phyloP scores from a whole-genome alignment of 2,329 filamentous ascomycete species.

The Nigrospora osmanthi region DNA sequence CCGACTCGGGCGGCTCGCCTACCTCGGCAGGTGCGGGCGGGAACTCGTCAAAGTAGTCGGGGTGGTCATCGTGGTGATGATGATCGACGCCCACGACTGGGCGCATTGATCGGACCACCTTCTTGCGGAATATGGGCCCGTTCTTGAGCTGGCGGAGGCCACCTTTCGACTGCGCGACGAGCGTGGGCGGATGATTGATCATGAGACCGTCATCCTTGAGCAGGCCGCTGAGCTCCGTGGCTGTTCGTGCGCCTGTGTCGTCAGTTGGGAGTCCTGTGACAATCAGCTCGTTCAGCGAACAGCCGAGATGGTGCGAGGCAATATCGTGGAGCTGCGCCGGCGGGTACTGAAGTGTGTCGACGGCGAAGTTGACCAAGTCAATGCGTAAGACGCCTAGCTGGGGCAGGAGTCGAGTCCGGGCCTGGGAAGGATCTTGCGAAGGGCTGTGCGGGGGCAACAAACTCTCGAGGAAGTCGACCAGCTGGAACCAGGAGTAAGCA shows the following conservation, averaged over 20 bases:
- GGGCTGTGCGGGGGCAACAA: slow-evolving; percentile 44
- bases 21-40: slow-evolving; percentile 32
- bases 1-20: slow-evolving; percentile 31
- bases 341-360: slow-evolving; percentile 34
- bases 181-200: slow-evolving; percentile 35
- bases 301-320: slow-evolving; percentile 45
- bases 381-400: slow-evolving; percentile 38
- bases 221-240: slow-evolving; percentile 40
- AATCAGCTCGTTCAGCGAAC: slow-evolving; percentile 43
- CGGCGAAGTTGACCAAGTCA: slow-evolving; percentile 47
- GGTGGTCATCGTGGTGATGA: slow-evolving; percentile 19
- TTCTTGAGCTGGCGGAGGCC: slow-evolving; percentile 27
- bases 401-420: slow-evolving; percentile 34
- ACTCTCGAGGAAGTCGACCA: slow-evolving; percentile 43
- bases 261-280: slow-evolving; percentile 44
- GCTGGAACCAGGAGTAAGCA: slow-evolving; percentile 46
- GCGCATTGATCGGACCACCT: slow-evolving; percentile 34
- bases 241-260: slow-evolving; percentile 37
- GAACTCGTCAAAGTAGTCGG: slow-evolving; percentile 20
- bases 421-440: slow-evolving; percentile 13
- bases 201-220: slow-evolving; percentile 46
- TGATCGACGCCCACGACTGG: slow-evolving; percentile 12
- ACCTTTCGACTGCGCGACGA: slow-evolving; percentile 28
- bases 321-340: slow-evolving; percentile 41
- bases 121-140: slow-evolving; percentile 26